Conservation (phyloP, 805 yeast species). For the Yarrowia sp. region DNA sequence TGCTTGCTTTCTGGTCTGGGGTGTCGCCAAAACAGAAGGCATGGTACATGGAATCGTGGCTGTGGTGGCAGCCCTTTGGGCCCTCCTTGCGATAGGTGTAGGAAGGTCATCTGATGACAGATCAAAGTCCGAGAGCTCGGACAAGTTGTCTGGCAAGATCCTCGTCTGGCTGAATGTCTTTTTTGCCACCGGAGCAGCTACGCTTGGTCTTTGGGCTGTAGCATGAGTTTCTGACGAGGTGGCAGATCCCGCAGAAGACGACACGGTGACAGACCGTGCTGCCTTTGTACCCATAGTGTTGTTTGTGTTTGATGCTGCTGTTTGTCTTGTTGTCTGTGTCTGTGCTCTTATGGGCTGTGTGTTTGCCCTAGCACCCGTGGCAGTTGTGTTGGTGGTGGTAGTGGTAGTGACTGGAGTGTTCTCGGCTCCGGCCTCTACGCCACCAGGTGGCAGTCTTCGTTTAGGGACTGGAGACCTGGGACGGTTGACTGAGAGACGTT, state of each 20-base stretch:
- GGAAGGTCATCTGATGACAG: slow-evolving; percentile 22
- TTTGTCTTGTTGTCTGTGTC: background rate
- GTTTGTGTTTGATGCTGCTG: background rate
- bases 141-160: background rate
- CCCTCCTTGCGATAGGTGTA: background rate
- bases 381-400: background rate
- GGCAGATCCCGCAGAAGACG: slow-evolving; percentile 3
- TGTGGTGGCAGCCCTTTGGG: background rate
- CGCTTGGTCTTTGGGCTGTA: slow-evolving; percentile 6
- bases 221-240: slow-evolving; percentile 1
- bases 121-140: slow-evolving; percentile 14
- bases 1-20: background rate
- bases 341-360: background rate
- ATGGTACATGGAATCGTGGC: slow-evolving; percentile 20
- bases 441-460: background rate
- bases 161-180: background rate
- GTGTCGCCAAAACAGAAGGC: slow-evolving; percentile 11
- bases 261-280: background rate
- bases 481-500: slow-evolving; percentile 9
- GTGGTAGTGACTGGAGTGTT: background rate
- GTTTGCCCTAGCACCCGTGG: background rate
- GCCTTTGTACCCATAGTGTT: slow-evolving; percentile 1
- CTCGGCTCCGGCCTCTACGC: slow-evolving; percentile 5
- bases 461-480: slow-evolving; percentile 21
- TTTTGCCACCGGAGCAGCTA: slow-evolving; percentile 6